Base-by-base conservation (phyloP, 1,284 basidiomycete species). In the Pterula multifida region DNA sequence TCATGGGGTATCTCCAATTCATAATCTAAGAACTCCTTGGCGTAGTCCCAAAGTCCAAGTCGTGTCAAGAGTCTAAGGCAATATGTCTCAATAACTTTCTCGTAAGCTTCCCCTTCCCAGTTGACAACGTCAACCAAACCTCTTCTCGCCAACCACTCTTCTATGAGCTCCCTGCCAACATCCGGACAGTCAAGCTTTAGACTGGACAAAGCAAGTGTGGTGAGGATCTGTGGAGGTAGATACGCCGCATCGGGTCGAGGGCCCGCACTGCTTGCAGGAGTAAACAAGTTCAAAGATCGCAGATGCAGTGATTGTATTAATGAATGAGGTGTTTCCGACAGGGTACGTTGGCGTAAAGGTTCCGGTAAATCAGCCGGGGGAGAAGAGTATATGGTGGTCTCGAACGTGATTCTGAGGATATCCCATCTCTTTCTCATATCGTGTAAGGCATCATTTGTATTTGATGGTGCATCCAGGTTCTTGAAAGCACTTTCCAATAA, bases 371-470 rank as follows among this genome's bases (percentile, higher is more conserved):
- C 63, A 17, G 75, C 63, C 0, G 66, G 54, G 0, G 79, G 77
- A 0, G 81, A 71, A 3, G 74, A 63, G 59, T 81, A 85, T 25
- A 85, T 65, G 0, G 81, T 86, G 0, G 81, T 79, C 60, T 90
- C 86, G 53, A 88, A 73, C 0, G 85, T 89, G 55, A 90, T 81
- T 21, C 86, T 74, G 3, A 90, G 76, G 49, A 90, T 78, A 57
- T 90, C 86, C 87, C 87, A 90, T 67, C 87, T 88, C 49, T 80
- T 70, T 15, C 85, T 73, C 53, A 79, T 70, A 12, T 73, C 68
- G 48, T 69, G 62, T 2, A 84, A 67, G 12, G 64, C 51, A 57
- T 81, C 78, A 25, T 68, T 65, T 1, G 56, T 55, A 2, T 58
- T 53, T 4, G 58, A 53, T 2, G 81, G 81, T 2, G 81, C 70